These are phyloP conservation scores for Aphanomyces stellatus DNA, from an alignment of 352 stramenopile genomes.

Conservation along the genomic window DNA sequence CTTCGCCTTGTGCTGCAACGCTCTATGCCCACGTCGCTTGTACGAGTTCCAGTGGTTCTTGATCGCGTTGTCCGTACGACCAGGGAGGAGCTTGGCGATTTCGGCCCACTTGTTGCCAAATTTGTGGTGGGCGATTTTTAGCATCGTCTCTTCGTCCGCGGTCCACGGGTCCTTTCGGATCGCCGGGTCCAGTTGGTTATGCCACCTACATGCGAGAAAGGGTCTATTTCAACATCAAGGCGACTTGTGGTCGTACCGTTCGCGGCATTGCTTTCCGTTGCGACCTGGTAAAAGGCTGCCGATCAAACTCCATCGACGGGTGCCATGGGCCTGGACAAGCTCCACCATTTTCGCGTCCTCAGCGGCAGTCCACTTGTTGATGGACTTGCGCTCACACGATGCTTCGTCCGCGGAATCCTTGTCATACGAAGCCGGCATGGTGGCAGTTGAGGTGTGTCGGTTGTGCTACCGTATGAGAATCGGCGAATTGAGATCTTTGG, in stretches of 20 bases:
- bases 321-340: constrained; percentile 86
- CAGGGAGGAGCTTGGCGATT: constrained; percentile 83
- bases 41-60: constrained; percentile 92
- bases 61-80: constrained; percentile 85
- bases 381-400: constrained; percentile 56
- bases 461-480: not conserved
- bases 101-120: constrained; percentile 88
- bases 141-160: constrained; percentile 71
- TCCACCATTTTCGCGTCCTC: constrained; percentile 86
- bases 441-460: too few relatives aligned
- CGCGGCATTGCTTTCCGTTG: constrained; percentile 91
- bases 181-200: constrained; percentile 91
- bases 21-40: constrained; percentile 31
- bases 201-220: constrained; percentile 55
- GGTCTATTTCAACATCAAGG: not conserved
- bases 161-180: constrained; percentile 92
- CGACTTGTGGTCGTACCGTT: constrained; percentile 46
- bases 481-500: constrained; percentile 5
- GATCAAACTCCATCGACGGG: constrained; percentile 97
- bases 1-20: not conserved
- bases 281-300: constrained; percentile 92
- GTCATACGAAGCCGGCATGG: not conserved
- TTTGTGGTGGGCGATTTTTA: constrained; percentile 64
- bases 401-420: not conserved
- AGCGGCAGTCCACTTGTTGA: constrained; percentile 82